phyloP scores from a whole-genome alignment of 2,329 filamentous ascomycete genomes.

The Hypoxylon sp. region DNA sequence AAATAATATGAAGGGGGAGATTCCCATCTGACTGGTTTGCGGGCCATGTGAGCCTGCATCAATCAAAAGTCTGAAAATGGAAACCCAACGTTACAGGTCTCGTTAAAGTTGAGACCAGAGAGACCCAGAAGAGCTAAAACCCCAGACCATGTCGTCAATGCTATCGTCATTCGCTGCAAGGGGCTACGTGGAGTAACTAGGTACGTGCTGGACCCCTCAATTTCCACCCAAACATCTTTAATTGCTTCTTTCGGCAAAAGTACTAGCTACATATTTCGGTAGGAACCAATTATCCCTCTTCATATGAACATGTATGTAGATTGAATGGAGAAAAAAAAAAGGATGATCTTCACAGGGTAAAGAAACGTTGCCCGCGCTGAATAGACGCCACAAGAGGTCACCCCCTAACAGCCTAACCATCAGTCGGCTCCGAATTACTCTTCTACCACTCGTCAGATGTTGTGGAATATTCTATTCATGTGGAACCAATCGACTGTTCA shows the following conservation, averaged over 20 bases:
- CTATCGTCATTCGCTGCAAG: conserved; percentile 39
- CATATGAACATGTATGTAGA: neutral
- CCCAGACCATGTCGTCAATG: conserved; percentile 47
- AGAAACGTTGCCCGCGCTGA: conserved; percentile 27
- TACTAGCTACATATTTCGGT: conserved; percentile 21
- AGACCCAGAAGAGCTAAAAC: conserved; percentile 35
- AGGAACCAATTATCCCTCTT: conserved; percentile 20
- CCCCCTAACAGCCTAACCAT: conserved; percentile 6
- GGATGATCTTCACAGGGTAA: conserved; percentile 36
- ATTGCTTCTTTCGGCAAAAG: neutral
- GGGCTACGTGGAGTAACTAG: conserved; percentile 27
- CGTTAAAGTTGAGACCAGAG: conserved; percentile 41
- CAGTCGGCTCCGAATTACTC: conserved; percentile 14
- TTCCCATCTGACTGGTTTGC: conserved; percentile 5
- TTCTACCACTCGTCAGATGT: conserved; percentile 16
- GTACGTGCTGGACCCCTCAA: conserved; percentile 27
- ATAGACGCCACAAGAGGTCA: conserved; percentile 30
- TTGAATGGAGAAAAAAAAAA: conserved; percentile 23
- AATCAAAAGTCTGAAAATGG: conserved; percentile 35
- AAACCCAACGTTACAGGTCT: conserved; percentile 38
- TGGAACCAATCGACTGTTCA: conserved; percentile 7
- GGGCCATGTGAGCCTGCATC: conserved; percentile 26
- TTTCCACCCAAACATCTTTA: conserved; percentile 6
- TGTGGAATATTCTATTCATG: conserved; percentile 10
- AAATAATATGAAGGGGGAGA: conserved; percentile 28